Conservation (phyloP, 176 grass and related monocot genomes). For the Musa itinerans region DNA sequence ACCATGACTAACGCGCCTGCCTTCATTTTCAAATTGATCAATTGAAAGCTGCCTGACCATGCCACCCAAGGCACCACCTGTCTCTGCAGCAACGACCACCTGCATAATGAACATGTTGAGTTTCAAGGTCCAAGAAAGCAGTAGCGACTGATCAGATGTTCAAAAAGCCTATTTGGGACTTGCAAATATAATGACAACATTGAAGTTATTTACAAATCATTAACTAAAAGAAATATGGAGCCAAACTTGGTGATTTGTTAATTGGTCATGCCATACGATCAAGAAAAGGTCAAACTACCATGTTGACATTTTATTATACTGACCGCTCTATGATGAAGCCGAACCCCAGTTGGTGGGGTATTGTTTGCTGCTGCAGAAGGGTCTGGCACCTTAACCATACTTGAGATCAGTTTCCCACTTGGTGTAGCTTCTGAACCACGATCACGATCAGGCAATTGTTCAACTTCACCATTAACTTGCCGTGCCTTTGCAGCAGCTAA, state of each 20-base stretch:
- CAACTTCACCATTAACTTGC: constrained; percentile 27
- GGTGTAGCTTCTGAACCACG: constrained; percentile 21
- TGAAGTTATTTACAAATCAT: background rate
- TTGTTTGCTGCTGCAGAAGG: constrained; percentile 15
- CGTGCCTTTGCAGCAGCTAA: constrained; percentile 44
- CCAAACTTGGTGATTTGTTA: background rate
- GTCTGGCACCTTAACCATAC: constrained; percentile 30
- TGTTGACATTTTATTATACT: background rate
- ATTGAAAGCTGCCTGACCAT: constrained; percentile 48
- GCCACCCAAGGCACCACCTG: constrained; percentile 39
- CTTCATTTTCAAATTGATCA: constrained; percentile 62
- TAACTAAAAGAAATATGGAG: background rate
- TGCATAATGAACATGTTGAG: constrained; percentile 20
- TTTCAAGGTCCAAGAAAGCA: background rate
- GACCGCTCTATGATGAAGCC: constrained; percentile 50
- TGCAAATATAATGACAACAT: background rate
- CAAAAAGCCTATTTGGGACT: background rate
- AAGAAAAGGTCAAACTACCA: background rate
- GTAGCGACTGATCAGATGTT: background rate
- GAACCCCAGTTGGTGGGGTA: constrained; percentile 30
- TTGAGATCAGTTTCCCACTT: constrained; percentile 16
- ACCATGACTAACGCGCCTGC: constrained; percentile 37
- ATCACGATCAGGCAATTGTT: constrained; percentile 25
- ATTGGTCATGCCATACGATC: background rate
- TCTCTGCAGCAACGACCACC: constrained; percentile 43